Base-by-base conservation (phyloP, 2,329 filamentous ascomycete species). In the Colletotrichum graminicola region DNA sequence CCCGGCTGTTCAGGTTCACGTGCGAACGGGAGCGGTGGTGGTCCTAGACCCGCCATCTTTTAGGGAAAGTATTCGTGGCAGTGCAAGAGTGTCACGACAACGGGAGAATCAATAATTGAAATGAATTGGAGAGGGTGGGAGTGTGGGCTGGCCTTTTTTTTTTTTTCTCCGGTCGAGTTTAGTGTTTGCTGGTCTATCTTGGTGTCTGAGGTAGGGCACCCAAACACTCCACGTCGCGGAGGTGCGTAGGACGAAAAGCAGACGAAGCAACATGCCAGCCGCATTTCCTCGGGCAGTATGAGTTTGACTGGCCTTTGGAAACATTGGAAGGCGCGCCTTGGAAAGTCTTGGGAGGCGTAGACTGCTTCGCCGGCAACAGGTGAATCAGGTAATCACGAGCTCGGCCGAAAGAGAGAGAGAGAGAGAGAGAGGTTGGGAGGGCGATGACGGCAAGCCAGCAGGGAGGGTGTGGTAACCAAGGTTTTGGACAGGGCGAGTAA, bases 221-320 rank as follows among this genome's bases (percentile, higher is more conserved):
- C 64, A 71, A 67, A 71, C 68, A 52, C 36, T 56, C 51, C 10
- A 57, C 61, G 68, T 71, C 52, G 68, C 68, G 64, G 57, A 62
- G 57, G 68, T 67, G 49, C 62, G 60, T 54, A 47, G 45, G 45
- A 49, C 51, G 47, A 49, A 63, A 55, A 49, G 41, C 64, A 57
- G 21, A 41, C 23, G 51, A 51, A 60, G 62, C 47, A 56, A 41
- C 55, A 66, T 70, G 54, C 62, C 32, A 66, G 26, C n/a, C n/a
- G 39, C 36, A 26, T 18, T 23, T 56, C 29, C 36, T 43, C 26
- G 47, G 45, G 54, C 26, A 5, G 34, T 36, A 34, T 29, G 29
- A 29, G 29, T 39, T 26, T 43, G 29, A 54, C 18, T 43, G 29
- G 62, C 18, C 23, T 66, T 23, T 18, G 14, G 41, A 43, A 36